phyloP scores from a whole-genome alignment of 768 basidiomycete genomes.

The Psilocybe tampanensis region DNA sequence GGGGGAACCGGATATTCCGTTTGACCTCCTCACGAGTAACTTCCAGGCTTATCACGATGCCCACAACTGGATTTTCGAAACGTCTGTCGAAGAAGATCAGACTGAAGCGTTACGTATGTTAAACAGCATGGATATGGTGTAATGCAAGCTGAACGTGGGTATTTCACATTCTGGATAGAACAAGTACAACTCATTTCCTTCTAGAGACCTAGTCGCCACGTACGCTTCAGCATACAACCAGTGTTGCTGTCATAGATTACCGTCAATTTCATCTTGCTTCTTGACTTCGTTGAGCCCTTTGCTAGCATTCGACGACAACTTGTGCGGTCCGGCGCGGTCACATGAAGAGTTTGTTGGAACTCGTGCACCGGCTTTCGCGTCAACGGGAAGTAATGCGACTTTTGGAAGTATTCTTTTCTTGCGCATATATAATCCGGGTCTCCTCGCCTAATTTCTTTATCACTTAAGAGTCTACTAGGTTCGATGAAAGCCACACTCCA shows the following conservation, averaged over 20 bases:
- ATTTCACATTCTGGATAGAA: background rate
- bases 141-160: conserved; percentile 4
- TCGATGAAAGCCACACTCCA: too few species aligned
- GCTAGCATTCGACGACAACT: background rate
- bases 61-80: conserved; percentile 31
- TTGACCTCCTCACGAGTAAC: conserved; percentile 19
- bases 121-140: background rate
- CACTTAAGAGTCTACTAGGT: background rate
- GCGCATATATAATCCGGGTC: too few species aligned
- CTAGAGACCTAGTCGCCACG: background rate
- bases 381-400: background rate
- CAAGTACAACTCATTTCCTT: background rate
- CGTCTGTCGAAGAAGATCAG: conserved; percentile 21
- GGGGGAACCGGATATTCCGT: conserved; percentile 23
- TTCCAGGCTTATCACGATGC: conserved; percentile 20
- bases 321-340: background rate
- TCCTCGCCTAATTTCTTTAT: too few species aligned
- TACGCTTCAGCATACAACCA: background rate
- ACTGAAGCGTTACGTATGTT: background rate
- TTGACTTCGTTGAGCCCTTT: background rate
- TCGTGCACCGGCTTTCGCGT: background rate
- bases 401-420: background rate
- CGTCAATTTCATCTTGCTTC: background rate
- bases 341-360: background rate
- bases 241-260: background rate